Evolutionary conservation across 176 grass and related monocot species (phyloP), one percentile per base, ranked within the genome.

Genomic region (Elaeis guineensis): DNA sequence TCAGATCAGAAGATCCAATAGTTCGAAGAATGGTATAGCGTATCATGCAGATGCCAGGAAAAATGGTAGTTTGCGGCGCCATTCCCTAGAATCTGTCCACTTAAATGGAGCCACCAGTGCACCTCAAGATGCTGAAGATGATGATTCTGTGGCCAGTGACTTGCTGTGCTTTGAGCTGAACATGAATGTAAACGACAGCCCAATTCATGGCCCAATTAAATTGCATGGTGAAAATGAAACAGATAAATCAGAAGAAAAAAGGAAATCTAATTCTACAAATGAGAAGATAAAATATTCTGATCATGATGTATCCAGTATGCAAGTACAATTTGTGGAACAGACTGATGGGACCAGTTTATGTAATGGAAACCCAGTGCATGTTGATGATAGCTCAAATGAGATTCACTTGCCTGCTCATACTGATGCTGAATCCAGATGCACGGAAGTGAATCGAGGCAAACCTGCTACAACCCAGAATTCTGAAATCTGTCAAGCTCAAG

Each of bases 101-200:
- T 76, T 98, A 52, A 92, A 92, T 83, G 88, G 84, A 66, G 54
- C 81, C 66, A 80, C 82, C 55, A 98, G 93, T 72, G 84, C 84
- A 49, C 93, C 93, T 55, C 77, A n/a, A 25, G 65, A 90, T 83
- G 87, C 76, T 4, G 88, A 98, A 71, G 82, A 98, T 63, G 86
- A 89, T 8, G 81, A 88, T 83, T 98, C 93, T 54, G 51, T 86
- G 73, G 71, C 81, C 6, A 92, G 87, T 51, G 79, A 92, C 65
- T 70, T 98, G 66, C 84, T 83, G 52, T 98, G 93, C 73, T 98
- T 98, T 78, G 88, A 92, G 72, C 65, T 98, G 39, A 85, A 86
- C 25, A 90, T 85, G 86, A 68, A 64, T 71, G 61, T 63, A 56
- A 20, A 51, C 35, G 56, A 28, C 23, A 57, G 24, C 50, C 72